Evolutionary conservation across 2,329 filamentous ascomycete species (phyloP).

Genomic region (Pseudogymnoascus sp.): DNA sequence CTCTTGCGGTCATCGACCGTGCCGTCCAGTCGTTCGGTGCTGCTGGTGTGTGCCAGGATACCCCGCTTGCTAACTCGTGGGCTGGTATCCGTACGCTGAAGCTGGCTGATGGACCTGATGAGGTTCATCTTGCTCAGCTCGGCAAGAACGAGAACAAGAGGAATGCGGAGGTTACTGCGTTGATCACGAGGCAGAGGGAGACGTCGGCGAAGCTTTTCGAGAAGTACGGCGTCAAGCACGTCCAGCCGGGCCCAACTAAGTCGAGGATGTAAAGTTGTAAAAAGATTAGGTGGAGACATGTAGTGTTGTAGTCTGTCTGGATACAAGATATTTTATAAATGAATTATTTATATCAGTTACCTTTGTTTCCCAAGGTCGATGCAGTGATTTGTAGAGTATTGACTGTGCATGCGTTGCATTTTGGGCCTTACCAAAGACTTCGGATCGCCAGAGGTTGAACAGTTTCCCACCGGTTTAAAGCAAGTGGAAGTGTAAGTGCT

Average conservation of each 20-base stretch:
- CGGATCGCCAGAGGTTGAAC: too few relatives aligned
- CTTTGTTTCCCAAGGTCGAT: neutral
- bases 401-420: too few relatives aligned
- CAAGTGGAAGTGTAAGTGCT: too few relatives aligned
- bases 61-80: slow-evolving; percentile 80
- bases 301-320: slow-evolving; percentile 1
- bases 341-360: neutral
- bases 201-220: slow-evolving; percentile 58
- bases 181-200: slow-evolving; percentile 54
- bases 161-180: slow-evolving; percentile 49
- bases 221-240: slow-evolving; percentile 41
- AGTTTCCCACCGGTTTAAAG: too few relatives aligned
- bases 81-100: slow-evolving; percentile 70
- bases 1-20: slow-evolving; percentile 82
- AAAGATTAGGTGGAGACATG: neutral
- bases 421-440: too few relatives aligned
- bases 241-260: slow-evolving; percentile 20
- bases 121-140: slow-evolving; percentile 82
- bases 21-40: slow-evolving; percentile 89
- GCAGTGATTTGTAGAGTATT: neutral
- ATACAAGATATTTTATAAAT: neutral
- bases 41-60: slow-evolving; percentile 88
- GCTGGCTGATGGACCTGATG: slow-evolving; percentile 89
- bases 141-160: slow-evolving; percentile 72
- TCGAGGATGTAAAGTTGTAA: slow-evolving; percentile 9